Conservation (phyloP, 2,329 filamentous ascomycete genomes). For the Colletotrichum shisoi region DNA sequence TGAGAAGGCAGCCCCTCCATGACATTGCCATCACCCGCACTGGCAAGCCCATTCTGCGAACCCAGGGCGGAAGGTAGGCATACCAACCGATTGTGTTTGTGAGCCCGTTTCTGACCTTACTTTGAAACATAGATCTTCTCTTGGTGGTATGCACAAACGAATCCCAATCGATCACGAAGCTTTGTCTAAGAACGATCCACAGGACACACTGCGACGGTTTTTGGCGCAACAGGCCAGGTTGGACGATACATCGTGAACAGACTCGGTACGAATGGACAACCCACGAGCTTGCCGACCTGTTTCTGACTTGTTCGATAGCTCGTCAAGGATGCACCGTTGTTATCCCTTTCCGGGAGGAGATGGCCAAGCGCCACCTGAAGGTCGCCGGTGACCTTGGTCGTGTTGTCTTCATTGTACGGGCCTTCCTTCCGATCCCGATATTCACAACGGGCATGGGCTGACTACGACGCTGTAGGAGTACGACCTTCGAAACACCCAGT, state of each 20-base stretch:
- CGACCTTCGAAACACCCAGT: conserved; percentile 91
- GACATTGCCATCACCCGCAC: conserved; percentile 95
- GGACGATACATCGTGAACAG: conserved; percentile 98
- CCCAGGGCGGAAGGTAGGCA: conserved; percentile 85
- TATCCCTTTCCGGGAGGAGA: conserved; percentile 93
- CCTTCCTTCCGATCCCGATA: neutral
- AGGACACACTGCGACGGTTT: conserved; percentile 97
- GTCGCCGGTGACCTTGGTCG: conserved; percentile 92
- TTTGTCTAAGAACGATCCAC: conserved; percentile 42
- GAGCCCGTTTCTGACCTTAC: neutral
- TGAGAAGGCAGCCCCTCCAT: conserved; percentile 67
- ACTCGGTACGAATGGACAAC: conserved; percentile 65
- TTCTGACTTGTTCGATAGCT: conserved; percentile 60
- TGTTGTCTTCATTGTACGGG: conserved; percentile 78
- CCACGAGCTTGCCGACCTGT: conserved; percentile 37
- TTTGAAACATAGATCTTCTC: conserved; percentile 69
- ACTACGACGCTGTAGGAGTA: conserved; percentile 71
- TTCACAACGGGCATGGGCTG: neutral
- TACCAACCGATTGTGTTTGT: conserved; percentile 14
- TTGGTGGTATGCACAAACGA: conserved; percentile 73
- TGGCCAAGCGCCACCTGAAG: conserved; percentile 96
- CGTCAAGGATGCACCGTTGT: conserved; percentile 94
- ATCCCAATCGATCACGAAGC: neutral
- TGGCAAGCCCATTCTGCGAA: conserved; percentile 90
- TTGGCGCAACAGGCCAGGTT: conserved; percentile 94